phyloP scores from a whole-genome alignment of 2,329 filamentous ascomycete genomes.

The Paecilomyces dactylethromorphus region DNA sequence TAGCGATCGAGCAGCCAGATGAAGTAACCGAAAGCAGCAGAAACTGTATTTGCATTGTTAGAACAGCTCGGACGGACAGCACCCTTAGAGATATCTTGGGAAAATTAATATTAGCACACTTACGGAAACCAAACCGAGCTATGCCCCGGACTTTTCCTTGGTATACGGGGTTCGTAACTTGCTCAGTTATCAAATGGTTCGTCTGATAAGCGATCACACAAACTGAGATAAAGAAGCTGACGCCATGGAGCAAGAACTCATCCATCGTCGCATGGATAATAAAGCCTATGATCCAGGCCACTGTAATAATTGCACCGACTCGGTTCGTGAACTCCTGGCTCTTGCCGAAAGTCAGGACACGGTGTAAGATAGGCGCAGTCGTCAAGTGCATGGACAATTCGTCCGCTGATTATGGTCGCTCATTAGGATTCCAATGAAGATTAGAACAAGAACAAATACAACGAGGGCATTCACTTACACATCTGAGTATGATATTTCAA shows the following conservation, averaged over 20 bases:
- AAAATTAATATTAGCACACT: conserved; percentile 1
- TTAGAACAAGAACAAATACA: background rate
- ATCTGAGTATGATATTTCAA: conserved; percentile 6
- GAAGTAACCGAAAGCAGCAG: conserved; percentile 32
- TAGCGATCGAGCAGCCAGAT: conserved; percentile 37
- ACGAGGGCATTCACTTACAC: background rate
- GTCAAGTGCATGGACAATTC: conserved; percentile 39
- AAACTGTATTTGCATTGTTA: conserved; percentile 13
- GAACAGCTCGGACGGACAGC: background rate
- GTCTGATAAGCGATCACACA: conserved; percentile 27
- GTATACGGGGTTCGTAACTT: conserved; percentile 20
- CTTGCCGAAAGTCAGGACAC: conserved; percentile 30
- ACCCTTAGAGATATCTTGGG: background rate
- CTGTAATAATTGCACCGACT: conserved; percentile 27
- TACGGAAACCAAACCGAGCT: conserved; percentile 18
- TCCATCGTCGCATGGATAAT: conserved; percentile 38
- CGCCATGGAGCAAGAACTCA: conserved; percentile 36
- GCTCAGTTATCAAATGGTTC: conserved; percentile 23
- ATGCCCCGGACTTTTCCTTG: conserved; percentile 14
- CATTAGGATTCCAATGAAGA: background rate
- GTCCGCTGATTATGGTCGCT: conserved; percentile 25
- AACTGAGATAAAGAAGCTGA: conserved; percentile 27
- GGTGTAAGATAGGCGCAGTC: conserved; percentile 36
- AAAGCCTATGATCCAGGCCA: background rate
- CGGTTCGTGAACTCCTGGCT: conserved; percentile 16